Conservation (phyloP, 1,139 yeast genomes). For the Scheffersomyces stambukii region DNA sequence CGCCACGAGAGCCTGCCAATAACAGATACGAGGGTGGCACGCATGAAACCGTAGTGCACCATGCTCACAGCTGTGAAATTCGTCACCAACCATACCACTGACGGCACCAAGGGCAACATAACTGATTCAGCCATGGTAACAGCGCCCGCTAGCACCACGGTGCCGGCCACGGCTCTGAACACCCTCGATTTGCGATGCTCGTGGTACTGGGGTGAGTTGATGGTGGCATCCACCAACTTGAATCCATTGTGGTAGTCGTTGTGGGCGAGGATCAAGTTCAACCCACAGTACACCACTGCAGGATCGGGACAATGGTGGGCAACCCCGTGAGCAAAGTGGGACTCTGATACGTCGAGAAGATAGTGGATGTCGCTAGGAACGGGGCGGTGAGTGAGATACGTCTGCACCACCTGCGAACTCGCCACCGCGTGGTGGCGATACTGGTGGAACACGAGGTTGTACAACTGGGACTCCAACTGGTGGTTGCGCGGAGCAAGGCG, state of each 20-base stretch:
- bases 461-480: conserved; percentile 17
- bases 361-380: conserved; percentile 16
- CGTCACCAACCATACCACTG: conserved; percentile 8
- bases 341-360: conserved; percentile 13
- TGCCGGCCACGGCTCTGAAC: background rate
- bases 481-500: conserved; percentile 9
- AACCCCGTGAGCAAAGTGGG: conserved; percentile 9
- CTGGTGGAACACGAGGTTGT: conserved; percentile 10
- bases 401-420: conserved; percentile 11
- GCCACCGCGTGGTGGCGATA: conserved; percentile 8
- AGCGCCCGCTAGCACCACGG: conserved; percentile 1
- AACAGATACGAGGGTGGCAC: conserved; percentile 13
- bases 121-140: conserved; percentile 2
- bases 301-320: conserved; percentile 2
- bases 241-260: conserved; percentile 34
- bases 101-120: conserved; percentile 12
- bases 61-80: conserved; percentile 6
- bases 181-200: conserved; percentile 1
- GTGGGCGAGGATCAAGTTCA: conserved; percentile 20
- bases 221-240: conserved; percentile 26
- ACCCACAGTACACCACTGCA: conserved; percentile 8
- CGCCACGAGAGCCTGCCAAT: conserved; percentile 35
- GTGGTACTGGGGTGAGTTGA: conserved; percentile 11
- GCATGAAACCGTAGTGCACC: conserved; percentile 9
- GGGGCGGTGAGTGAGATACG: conserved; percentile 21